Evolutionary conservation across 116 monocot genomes (phyloP).

Genomic region (Cymodocea nodosa): DNA sequence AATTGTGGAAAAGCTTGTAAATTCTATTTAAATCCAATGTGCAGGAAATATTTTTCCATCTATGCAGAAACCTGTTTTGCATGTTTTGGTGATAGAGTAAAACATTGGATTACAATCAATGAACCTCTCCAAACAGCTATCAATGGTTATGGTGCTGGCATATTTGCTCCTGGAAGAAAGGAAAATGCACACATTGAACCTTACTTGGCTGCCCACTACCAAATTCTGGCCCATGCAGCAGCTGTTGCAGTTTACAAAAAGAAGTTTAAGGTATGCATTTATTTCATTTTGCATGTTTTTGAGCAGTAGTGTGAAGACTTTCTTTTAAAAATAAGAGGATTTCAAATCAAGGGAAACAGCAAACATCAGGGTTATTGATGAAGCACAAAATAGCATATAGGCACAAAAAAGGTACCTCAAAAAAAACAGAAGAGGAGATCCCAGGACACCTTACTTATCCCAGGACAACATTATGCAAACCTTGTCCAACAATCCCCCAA

Average conservation of each 20-base stretch:
- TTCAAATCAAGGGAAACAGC: no score
- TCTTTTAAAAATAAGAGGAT: no score
- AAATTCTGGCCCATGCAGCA: slow-evolving; percentile 87
- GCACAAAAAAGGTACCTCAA: no score
- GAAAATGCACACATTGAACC: slow-evolving; percentile 33
- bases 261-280: slow-evolving; percentile 61
- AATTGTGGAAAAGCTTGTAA: not conserved
- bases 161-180: slow-evolving; percentile 81
- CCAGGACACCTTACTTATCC: no score
- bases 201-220: slow-evolving; percentile 70
- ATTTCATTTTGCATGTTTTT: not conserved
- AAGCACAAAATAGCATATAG: no score
- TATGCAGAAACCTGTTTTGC: slow-evolving; percentile 97
- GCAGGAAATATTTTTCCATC: slow-evolving; percentile 85
- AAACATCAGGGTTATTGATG: no score
- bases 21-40: not conserved
- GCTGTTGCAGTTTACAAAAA: slow-evolving; percentile 57
- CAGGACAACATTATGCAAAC: no score
- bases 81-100: slow-evolving; percentile 96
- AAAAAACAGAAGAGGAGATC: no score
- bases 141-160: slow-evolving; percentile 67
- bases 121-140: slow-evolving; percentile 95
- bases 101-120: slow-evolving; percentile 93
- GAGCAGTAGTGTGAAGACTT: no score
- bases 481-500: no score